These are phyloP conservation scores for Dictyostelium discoideum DNA, from an alignment of 78 protist genomes.

Conservation along the genomic window dicty_2.7 NC_007088.5:2956501-2957000, in stretches of 20 bases:
- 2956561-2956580: constrained; percentile 22
- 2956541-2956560: not conserved
- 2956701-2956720: constrained; percentile 50
- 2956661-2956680: not conserved
- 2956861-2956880: too few relatives aligned
- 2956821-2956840: not conserved
- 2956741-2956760: constrained; percentile 28
- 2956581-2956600: constrained; percentile 95
- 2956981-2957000: too few relatives aligned
- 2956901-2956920: too few relatives aligned
- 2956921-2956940: too few relatives aligned
- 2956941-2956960: too few relatives aligned
- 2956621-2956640: constrained; percentile 53
- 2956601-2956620: constrained; percentile 89
- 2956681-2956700: constrained; percentile 84
- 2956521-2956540: not conserved
- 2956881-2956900: too few relatives aligned
- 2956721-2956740: constrained; percentile 87
- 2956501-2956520: constrained; percentile 72
- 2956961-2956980: too few relatives aligned
- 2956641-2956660: not conserved
- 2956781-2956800: constrained; percentile 89
- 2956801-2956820: constrained; percentile 90
- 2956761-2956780: constrained; percentile 81
- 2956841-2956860: too few relatives aligned